These are phyloP conservation scores for Annulohypoxylon bovei DNA, from an alignment of 495 filamentous ascomycete genomes.

Conservation along the genomic window DNA sequence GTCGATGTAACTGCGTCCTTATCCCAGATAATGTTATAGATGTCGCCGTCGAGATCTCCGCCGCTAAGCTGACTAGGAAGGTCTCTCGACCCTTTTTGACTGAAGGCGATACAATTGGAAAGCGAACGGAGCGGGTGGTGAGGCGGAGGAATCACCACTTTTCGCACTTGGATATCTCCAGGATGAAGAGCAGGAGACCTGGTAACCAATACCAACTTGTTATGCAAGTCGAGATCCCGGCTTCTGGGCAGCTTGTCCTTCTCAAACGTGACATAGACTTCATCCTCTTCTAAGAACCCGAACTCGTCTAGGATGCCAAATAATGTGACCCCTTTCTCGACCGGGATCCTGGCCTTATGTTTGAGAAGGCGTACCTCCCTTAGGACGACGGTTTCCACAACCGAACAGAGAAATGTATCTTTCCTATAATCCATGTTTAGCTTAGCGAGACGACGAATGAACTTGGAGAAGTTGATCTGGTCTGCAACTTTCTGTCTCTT, in stretches of 20 bases:
- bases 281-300: conserved; percentile 68
- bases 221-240: conserved; percentile 34
- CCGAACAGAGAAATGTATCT: conserved; percentile 70
- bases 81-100: conserved; percentile 72
- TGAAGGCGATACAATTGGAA: conserved; percentile 82
- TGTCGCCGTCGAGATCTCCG: conserved; percentile 84
- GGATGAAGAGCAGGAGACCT: conserved; percentile 80
- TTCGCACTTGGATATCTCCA: conserved; percentile 77
- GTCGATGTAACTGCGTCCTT: conserved; percentile 46
- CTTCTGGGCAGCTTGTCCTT: conserved; percentile 18
- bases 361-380: conserved; percentile 75
- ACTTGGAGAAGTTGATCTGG: conserved; percentile 61
- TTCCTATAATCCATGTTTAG: conserved; percentile 68
- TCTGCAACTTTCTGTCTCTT: conserved; percentile 64
- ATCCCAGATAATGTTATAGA: conserved; percentile 81
- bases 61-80: conserved; percentile 80
- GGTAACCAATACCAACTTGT: conserved; percentile 63
- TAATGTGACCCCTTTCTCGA: conserved; percentile 73
- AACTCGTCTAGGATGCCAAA: conserved; percentile 90
- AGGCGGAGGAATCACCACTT: conserved; percentile 60
- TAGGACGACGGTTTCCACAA: conserved; percentile 72
- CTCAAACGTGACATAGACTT: conserved; percentile 70
- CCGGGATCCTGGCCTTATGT: conserved; percentile 75
- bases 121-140: conserved; percentile 68
- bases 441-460: conserved; percentile 65